Percentiles rank a stretch among this genome's conserved stretches.
Evolutionary conservation across 805 yeast species (phyloP).

Genomic region (Candida methanosorbosa): DNA sequence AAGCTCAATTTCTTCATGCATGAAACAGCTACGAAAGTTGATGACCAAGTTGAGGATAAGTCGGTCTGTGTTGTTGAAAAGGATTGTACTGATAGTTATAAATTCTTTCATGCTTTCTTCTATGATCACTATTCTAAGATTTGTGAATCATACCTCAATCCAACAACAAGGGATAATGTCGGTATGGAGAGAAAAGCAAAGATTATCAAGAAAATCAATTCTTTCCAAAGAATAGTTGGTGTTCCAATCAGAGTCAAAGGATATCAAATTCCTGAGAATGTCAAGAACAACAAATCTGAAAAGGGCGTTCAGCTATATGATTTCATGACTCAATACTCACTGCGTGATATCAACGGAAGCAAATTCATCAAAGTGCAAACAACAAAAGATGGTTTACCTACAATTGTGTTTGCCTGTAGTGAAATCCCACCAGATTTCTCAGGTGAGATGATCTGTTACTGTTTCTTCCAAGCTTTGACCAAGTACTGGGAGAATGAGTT

Average conservation of each 20-base stretch:
- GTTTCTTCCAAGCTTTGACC: slow-evolving; percentile 54
- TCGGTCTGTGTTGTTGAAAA: slow-evolving; percentile 17
- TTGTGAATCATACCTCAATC: slow-evolving; percentile 7
- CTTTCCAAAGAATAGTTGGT: slow-evolving; percentile 40
- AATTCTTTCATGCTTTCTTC: slow-evolving; percentile 36
- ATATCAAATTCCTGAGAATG: slow-evolving; percentile 46
- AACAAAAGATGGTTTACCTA: slow-evolving; percentile 66
- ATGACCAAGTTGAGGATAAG: not conserved
- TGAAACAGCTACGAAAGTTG: slow-evolving; percentile 2
- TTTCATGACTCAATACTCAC: slow-evolving; percentile 61
- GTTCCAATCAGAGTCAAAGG: slow-evolving; percentile 49
- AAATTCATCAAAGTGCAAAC: slow-evolving; percentile 54
- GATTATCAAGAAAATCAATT: slow-evolving; percentile 36
- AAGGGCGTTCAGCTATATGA: slow-evolving; percentile 51
- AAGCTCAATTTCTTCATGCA: slow-evolving; percentile 34
- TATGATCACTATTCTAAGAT: slow-evolving; percentile 37
- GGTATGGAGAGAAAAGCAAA: slow-evolving; percentile 11
- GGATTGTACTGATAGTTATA: slow-evolving; percentile 10
- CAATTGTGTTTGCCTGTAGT: slow-evolving; percentile 43
- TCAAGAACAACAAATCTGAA: slow-evolving; percentile 37
- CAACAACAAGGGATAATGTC: not conserved
- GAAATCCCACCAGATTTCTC: slow-evolving; percentile 30
- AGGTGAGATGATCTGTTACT: slow-evolving; percentile 45
- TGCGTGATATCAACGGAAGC: slow-evolving; percentile 42
- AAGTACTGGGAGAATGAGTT: slow-evolving; percentile 67